Conservation (phyloP, 257 asterid genomes). For the Parsonsia alboflavescens region DNA sequence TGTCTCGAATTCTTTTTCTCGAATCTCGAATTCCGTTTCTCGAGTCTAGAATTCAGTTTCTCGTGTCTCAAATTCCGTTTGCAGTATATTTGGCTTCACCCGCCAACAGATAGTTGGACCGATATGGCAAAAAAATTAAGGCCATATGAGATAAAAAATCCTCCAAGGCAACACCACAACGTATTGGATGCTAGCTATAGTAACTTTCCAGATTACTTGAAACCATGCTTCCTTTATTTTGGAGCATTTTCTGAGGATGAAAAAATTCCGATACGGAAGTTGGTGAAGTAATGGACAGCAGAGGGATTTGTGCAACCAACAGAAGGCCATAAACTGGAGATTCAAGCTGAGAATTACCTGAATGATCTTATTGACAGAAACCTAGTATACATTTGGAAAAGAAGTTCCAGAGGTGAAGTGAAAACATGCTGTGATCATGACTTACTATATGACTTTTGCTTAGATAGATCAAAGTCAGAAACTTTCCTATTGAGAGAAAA, state of each 20-base stretch:
- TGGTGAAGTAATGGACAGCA: slow-evolving; percentile 16
- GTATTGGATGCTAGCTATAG: not conserved
- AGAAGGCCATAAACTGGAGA: not conserved
- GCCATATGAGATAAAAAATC: not conserved
- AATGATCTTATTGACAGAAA: slow-evolving; percentile 5
- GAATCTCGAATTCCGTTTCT: no score
- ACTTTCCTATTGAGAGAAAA: not conserved
- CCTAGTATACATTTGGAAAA: not conserved
- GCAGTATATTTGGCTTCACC: no score
- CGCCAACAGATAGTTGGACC: no score
- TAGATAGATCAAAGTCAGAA: not conserved
- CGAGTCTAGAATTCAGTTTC: no score
- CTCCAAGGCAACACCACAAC: not conserved
- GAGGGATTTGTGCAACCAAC: slow-evolving; percentile 15
- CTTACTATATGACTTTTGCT: slow-evolving; percentile 1
- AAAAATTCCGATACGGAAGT: slow-evolving; percentile 8
- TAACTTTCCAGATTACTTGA: slow-evolving; percentile 12
- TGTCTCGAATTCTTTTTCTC: no score
- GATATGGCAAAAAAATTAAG: not conserved
- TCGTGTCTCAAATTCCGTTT: no score
- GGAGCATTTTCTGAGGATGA: slow-evolving; percentile 12
- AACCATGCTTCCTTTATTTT: slow-evolving; percentile 18
- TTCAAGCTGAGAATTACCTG: not conserved
- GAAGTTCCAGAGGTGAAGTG: not conserved
- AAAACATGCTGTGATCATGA: slow-evolving; percentile 4